Percentiles rank a stretch among this genome's conserved stretches.
Conservation (phyloP, 2,329 filamentous ascomycete species). For the Coleophoma cylindrospora region DNA sequence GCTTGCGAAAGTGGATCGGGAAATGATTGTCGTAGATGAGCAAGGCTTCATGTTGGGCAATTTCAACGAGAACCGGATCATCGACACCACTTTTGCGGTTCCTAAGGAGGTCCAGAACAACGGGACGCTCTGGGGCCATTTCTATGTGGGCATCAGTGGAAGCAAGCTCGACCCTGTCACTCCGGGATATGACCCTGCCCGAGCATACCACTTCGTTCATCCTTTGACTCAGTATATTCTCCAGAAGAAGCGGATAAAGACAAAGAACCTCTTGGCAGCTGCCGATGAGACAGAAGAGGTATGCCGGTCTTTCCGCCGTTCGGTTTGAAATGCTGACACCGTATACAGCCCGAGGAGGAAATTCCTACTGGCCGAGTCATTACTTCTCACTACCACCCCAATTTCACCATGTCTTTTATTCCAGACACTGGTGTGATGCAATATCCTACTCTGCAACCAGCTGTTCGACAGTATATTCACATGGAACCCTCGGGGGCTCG, state of each 20-base stretch:
- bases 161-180: conserved; percentile 70
- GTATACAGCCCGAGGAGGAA: conserved; percentile 42
- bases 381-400: conserved; percentile 89
- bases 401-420: conserved; percentile 84
- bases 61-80: conserved; percentile 70
- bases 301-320: conserved; percentile 16
- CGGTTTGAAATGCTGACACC: conserved; percentile 38
- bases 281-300: conserved; percentile 43
- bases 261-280: conserved; percentile 70
- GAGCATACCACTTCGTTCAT: conserved; percentile 78
- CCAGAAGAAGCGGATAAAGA: conserved; percentile 87
- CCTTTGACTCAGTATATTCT: conserved; percentile 85
- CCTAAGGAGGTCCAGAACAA: conserved; percentile 82
- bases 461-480: conserved; percentile 70
- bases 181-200: conserved; percentile 65
- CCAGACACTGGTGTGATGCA: conserved; percentile 70
- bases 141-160: conserved; percentile 78
- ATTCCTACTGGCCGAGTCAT: conserved; percentile 62
- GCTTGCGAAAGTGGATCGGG: conserved; percentile 58
- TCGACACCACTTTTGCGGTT: conserved; percentile 73
- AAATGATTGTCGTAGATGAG: conserved; percentile 73
- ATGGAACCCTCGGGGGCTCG: conserved; percentile 77
- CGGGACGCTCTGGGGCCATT: conserved; percentile 90
- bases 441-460: conserved; percentile 64
- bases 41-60: conserved; percentile 75